Base-by-base conservation (phyloP, 306 rosid genomes). In the Prunus mira region DNA sequence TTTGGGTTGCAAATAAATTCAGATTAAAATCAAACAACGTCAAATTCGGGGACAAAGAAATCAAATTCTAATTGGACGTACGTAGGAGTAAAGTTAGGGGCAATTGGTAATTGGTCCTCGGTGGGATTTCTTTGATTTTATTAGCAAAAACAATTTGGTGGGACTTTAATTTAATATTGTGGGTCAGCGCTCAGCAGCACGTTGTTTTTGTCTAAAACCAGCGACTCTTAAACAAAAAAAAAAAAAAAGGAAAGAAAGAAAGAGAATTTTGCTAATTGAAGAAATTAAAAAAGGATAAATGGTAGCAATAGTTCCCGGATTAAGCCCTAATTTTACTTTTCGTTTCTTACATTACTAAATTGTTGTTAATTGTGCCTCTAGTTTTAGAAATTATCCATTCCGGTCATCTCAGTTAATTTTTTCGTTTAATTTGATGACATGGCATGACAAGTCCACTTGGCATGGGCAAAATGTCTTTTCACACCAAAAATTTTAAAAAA, bases 181-280 rank as follows among this genome's bases (percentile, higher is more conserved):
- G 54, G 45, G 67, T 28, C 45, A 65, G 6, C 32, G 12, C 12
- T 2, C 34, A 25, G 15, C 72, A 66, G 72, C 76, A 67, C 79
- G 8, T 60, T 50, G 83, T 24, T 74, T 80, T 80, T 52, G 76
- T 7, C 52, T 72, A 50, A 78, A 71, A 71, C 51, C 72, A 41
- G 72, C 43, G 56, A 69, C 80, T 60, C 15, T 4, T 27, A 27
- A 25, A 52, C 17, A 52, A 56, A 20, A 34, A 6, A 4, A 4
- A 5, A 12, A 3, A 11, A 56, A 1, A 3, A 18, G 14, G 19
- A 49, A 49, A 9, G 2, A 24, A 24, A 24, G 25, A 24, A 1
- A 24, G 25, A 24, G 25, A 24, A 24, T 24, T 24, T 24, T 24
- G 9, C 7, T 38, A 38, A 7, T 38, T 6, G 43, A 38, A 38